phyloP scores from a whole-genome alignment of 2,329 filamentous ascomycete genomes.

The Lomentospora prolificans region DNA sequence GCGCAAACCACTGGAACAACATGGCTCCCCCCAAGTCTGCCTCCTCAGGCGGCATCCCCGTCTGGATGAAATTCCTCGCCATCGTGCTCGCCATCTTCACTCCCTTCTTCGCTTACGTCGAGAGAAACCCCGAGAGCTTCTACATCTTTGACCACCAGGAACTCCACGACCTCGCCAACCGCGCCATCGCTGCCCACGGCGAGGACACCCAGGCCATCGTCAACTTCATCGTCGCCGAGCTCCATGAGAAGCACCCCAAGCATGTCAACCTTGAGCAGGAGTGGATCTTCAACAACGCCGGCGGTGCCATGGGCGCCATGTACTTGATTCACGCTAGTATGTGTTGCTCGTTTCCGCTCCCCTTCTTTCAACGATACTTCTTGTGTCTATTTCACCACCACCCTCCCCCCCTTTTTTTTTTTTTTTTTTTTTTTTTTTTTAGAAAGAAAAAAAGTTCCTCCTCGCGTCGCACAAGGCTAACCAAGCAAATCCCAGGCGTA shows the following conservation, averaged over 20 bases:
- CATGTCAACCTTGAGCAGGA: slow-evolving; percentile 65
- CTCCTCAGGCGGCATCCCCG: slow-evolving; percentile 18
- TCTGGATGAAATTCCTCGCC: slow-evolving; percentile 38
- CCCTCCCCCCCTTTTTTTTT: not conserved
- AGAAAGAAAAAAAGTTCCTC: too few relatives aligned
- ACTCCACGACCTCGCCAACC: slow-evolving; percentile 57
- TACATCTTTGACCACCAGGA: slow-evolving; percentile 66
- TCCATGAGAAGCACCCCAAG: slow-evolving; percentile 35
- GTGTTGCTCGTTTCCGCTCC: too few relatives aligned
- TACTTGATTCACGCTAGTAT: slow-evolving; percentile 78
- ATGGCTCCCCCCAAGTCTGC: slow-evolving; percentile 10
- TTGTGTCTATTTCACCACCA: not conserved
- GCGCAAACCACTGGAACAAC: slow-evolving; percentile 5
- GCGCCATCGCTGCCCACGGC: slow-evolving; percentile 58
- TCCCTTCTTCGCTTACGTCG: slow-evolving; percentile 43
- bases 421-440: not conserved
- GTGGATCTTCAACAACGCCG: slow-evolving; percentile 89
- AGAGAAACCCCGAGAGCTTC: slow-evolving; percentile 51
- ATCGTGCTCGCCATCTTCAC: slow-evolving; percentile 44
- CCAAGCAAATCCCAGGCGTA: slow-evolving; percentile 37
- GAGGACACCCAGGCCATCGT: slow-evolving; percentile 66
- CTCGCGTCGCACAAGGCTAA: slow-evolving; percentile 9
- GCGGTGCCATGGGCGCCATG: slow-evolving; percentile 87
- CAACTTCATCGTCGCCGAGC: slow-evolving; percentile 57
- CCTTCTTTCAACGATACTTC: too few relatives aligned